Base-by-base conservation (phyloP, 2,329 filamentous ascomycete species). In the Colletotrichum caudatum region DNA sequence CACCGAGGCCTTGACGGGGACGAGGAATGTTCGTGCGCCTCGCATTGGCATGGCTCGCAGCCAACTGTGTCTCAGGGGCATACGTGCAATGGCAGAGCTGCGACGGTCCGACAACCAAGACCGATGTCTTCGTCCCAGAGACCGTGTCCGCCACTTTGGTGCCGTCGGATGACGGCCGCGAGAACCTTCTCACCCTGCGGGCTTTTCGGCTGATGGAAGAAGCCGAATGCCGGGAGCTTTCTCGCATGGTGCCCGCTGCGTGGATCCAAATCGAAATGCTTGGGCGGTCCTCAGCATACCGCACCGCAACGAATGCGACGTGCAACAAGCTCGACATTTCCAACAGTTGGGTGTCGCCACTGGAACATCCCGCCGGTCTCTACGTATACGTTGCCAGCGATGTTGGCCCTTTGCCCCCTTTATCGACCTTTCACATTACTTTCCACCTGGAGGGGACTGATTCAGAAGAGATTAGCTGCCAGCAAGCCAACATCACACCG, bases 21-120 rank as follows among this genome's bases (percentile, higher is more conserved):
- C 46, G 33, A 33, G 44, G 14, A 48, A 68, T 20, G 48, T 26
- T 59, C 16, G 33, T 48, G 53, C 69, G 39, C 26, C 59, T 72
- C 11, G 59, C 59, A 11, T 41, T 69, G 37, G 37, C 56, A 44
- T 66, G 65, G 44, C 65, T 72, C 56, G 18, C 56, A 41, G 69
- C 53, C 53, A 69, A 29, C 53, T 60, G 39, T 48, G 60, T 41
- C 37, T 72, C 70, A 18, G 74, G 64, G 9, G 74, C 74, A 33
- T 74, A 76, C 46, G 67, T 74, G 26, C 73, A 75, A 60, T 74
- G 69, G 73, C 73, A 74, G 59, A 23, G 16, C 46, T 75, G 74
- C 61, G 63, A 73, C 29, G 66, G 37, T 7, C 59, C 63, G 33
- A 54, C 64, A 50, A 51, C 51, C 14, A 56, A 53, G 18, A 48